phyloP scores from a whole-genome alignment of 352 stramenopile species.

The Phytopythium litorale region DNA sequence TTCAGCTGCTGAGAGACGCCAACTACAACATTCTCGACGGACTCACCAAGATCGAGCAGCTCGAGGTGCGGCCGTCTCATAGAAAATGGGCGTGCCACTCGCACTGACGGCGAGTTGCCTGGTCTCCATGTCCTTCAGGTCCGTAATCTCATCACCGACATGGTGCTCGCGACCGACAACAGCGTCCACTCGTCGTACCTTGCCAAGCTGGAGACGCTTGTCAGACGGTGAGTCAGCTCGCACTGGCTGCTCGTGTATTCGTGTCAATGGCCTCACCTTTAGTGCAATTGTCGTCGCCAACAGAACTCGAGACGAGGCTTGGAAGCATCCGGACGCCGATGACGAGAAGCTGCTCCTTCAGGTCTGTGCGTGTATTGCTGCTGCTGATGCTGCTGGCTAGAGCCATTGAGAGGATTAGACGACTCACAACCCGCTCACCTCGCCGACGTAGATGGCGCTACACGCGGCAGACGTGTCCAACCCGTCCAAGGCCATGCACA shows the following conservation, averaged over 20 bases:
- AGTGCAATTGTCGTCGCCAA: neutral
- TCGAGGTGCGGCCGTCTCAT: slow-evolving; percentile 38
- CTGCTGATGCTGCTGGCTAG: neutral
- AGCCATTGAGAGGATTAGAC: no score
- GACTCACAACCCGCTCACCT: neutral
- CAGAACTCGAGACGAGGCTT: slow-evolving; percentile 40
- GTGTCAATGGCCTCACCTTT: neutral
- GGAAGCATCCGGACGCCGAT: slow-evolving; percentile 52
- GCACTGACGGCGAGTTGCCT: neutral
- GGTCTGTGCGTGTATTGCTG: slow-evolving; percentile 10
- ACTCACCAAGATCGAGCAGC: slow-evolving; percentile 68
- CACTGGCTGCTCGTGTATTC: neutral
- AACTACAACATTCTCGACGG: slow-evolving; percentile 72
- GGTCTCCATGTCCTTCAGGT: slow-evolving; percentile 20
- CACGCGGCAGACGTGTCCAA: slow-evolving; percentile 95
- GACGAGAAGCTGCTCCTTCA: slow-evolving; percentile 71
- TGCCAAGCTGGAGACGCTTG: slow-evolving; percentile 69
- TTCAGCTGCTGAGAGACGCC: slow-evolving; percentile 66
- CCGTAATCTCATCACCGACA: slow-evolving; percentile 76
- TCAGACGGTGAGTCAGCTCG: slow-evolving; percentile 31
- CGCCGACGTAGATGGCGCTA: slow-evolving; percentile 49
- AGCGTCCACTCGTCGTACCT: slow-evolving; percentile 79
- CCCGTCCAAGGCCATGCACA: slow-evolving; percentile 71
- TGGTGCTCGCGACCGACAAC: slow-evolving; percentile 89
- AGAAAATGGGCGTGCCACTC: neutral